Conservation (phyloP, 495 filamentous ascomycete species). For the Cladorrhinum samala region DNA sequence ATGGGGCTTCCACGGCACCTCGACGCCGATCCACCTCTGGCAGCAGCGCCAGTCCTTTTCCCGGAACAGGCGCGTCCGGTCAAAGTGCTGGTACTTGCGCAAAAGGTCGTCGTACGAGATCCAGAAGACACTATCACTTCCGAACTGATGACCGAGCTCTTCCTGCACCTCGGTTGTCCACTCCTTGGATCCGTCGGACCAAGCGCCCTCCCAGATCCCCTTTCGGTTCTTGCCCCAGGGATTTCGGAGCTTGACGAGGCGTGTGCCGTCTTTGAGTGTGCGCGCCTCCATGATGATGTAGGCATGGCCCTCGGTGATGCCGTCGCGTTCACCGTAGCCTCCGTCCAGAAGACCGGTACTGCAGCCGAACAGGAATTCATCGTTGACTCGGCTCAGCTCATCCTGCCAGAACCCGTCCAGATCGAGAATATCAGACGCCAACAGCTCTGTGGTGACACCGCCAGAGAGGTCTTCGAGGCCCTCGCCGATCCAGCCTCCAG, state of each 20-base stretch:
- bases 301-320: constrained; percentile 76
- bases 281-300: constrained; percentile 84
- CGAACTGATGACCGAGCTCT: constrained; percentile 78
- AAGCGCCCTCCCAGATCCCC: constrained; percentile 77
- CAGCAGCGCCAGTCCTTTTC: constrained; percentile 72
- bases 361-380: constrained; percentile 86
- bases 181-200: constrained; percentile 89
- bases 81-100: constrained; percentile 75
- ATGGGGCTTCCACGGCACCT: constrained; percentile 81
- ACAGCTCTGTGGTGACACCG: constrained; percentile 80
- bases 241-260: constrained; percentile 54
- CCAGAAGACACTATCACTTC: constrained; percentile 77
- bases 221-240: constrained; percentile 70
- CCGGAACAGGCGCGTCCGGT: constrained; percentile 85
- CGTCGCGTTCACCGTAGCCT: constrained; percentile 62
- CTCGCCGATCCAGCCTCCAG: constrained; percentile 84
- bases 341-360: constrained; percentile 59
- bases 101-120: constrained; percentile 76
- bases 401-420: constrained; percentile 83
- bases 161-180: constrained; percentile 87
- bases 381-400: constrained; percentile 79
- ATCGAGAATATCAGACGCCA: constrained; percentile 82
- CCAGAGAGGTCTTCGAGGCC: constrained; percentile 90
- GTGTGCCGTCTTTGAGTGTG: constrained; percentile 42
- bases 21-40: constrained; percentile 81